Evolutionary conservation across 1,284 basidiomycete genomes (phyloP), one percentile per base, ranked within the genome.

Genomic region (Singerocomus rubriflavus): DNA sequence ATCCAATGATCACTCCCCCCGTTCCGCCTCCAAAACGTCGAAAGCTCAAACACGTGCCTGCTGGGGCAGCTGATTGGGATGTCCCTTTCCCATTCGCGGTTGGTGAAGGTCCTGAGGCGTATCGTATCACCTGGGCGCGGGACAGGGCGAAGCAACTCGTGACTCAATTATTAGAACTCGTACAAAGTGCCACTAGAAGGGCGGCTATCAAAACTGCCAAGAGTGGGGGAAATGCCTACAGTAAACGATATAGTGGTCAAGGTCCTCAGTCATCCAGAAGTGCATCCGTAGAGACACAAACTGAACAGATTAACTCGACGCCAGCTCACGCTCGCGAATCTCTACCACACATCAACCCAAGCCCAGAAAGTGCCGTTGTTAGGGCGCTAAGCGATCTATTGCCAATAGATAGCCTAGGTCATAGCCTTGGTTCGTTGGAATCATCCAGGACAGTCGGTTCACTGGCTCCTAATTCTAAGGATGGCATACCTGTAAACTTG

Each of bases 61-160:
- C 87, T 26, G 87, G 88, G 9, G 88, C 88, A 7, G 73, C 66
- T 5, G 85, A 88, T 62, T 90, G 88, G 88, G 85, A 89, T 58
- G 77, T 88, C 0, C 88, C 87, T 1, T 90, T 84, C 63, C 87
- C 87, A 8, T 89, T 89, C 56, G 68, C 72, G 16, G 69, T 73
- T 35, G 86, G 85, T 27, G 82, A 90, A 58, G 87, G 84, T 2
- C 84, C 88, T 1, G 65, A 75, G 17, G 70, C 73, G 17, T 89
- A 88, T 63, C 72, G 69, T 7, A 62, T 71, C 43, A 79, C 70
- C 31, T 88, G 87, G 88, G 77, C 81, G 54, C 74, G 69, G 45
- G 76, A 84, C 36, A 77, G 86, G 30, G 76, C 78, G 6, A 80
- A 78, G 53, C 79, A 78, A 57, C 69, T 90, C 21, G 70, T 86